These are phyloP conservation scores for Cystobasidium tubakii DNA, from an alignment of 768 basidiomycete species.

Conservation along the genomic window DNA sequence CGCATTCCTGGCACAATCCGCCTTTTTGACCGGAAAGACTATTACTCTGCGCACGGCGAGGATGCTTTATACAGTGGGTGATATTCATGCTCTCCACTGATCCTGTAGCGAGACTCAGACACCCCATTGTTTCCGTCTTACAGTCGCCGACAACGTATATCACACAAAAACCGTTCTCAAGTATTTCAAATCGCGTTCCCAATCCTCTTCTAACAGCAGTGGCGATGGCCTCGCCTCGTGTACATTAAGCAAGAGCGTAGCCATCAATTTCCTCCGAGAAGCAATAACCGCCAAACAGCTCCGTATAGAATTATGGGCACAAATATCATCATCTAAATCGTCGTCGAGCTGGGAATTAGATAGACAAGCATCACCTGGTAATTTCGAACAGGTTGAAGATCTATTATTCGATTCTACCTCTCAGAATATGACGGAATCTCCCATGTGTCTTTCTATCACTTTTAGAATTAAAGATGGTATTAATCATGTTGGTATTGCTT, in stretches of 20 bases:
- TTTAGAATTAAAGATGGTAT: constrained; percentile 59
- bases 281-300: constrained; percentile 84
- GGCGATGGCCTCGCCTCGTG: constrained; percentile 60
- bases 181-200: constrained; percentile 55
- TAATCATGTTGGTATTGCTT: constrained; percentile 76
- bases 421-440: constrained; percentile 67
- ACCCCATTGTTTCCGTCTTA: constrained; percentile 23
- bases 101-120: too few species aligned
- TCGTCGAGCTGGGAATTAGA: constrained; percentile 72
- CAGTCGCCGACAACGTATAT: constrained; percentile 56
- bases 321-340: constrained; percentile 64
- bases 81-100: not conserved
- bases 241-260: constrained; percentile 66
- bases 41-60: constrained; percentile 37
- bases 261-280: constrained; percentile 75
- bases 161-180: constrained; percentile 89
- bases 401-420: constrained; percentile 59
- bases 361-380: constrained; percentile 78
- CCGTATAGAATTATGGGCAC: constrained; percentile 81
- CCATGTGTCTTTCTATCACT: constrained; percentile 84
- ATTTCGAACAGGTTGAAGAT: constrained; percentile 66
- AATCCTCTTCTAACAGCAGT: constrained; percentile 25
- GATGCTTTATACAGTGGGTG: constrained; percentile 32
- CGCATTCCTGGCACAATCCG: constrained; percentile 65
- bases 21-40: constrained; percentile 66